Evolutionary conservation across 495 filamentous ascomycete genomes (phyloP), one percentile per base, ranked within the genome.

Genomic region (Penicillium diatomitis): DNA sequence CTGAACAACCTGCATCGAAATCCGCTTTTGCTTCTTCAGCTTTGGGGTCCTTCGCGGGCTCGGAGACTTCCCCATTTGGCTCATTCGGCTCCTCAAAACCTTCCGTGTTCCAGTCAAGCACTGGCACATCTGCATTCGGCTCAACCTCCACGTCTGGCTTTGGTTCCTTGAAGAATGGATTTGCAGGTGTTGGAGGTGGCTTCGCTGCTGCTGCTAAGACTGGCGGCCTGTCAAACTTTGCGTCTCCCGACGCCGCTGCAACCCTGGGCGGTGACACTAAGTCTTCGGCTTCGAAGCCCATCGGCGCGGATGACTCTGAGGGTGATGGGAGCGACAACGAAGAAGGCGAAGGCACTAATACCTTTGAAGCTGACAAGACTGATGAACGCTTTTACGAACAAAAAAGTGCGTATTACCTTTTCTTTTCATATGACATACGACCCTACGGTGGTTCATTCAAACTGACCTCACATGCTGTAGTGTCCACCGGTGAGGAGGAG

Each of bases 401-500:
- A 47, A 77, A 81, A 61, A 75, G 86, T 88, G 73, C 64, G 79
- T 64, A 20, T 20, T 20, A 20, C 20, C 20, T 11, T 55, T 35
- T 8, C 29, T 33, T 40, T 47, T 28, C 20, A 9, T 7, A n/a
- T 27, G 5, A 11, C 5, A 8, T 2, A 3, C 4, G 10, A 27
- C 27, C 6, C 5, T 6, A 4, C 3, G 12, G 6, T 28, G 41
- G 36, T 43, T 28, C n/a, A 27, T 11, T 12, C 40, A 10, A 5
- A 39, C 50, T 57, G 49, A 61, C 20, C 8, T 34, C 28, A 53
- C 20, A 20, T 53, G 48, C 62, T 9, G 10, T 53, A 73, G 86
- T 89, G 34, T 84, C 92, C 57, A 84, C 85, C 32, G 84, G 83
- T 36, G 90, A 96, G 57, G 83, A 83, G 57, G 70, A 74, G 7